These are phyloP conservation scores for Paramecium octaurelia DNA, from an alignment of 73 alveolate genomes.

Conservation along the genomic window DNA sequence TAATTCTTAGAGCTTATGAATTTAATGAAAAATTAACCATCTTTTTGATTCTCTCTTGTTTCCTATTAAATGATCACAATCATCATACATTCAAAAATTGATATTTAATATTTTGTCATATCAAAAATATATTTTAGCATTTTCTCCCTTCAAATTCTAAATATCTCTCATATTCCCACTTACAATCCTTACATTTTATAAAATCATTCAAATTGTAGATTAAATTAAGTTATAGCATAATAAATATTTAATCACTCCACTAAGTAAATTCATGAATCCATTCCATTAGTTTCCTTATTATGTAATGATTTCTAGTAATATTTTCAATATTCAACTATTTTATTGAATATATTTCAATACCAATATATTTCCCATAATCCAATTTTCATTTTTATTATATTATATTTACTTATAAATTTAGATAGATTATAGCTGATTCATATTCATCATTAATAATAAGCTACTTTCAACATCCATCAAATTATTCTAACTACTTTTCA, in stretches of 20 bases:
- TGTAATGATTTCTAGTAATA: neutral
- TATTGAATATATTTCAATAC: neutral
- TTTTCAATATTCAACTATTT: too few relatives aligned
- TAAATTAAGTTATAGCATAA: neutral
- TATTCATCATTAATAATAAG: too few relatives aligned
- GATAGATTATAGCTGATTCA: neutral
- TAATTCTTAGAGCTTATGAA: too few relatives aligned
- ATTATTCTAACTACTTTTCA: neutral
- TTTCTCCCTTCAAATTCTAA: neutral
- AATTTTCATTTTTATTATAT: neutral
- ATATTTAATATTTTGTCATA: too few relatives aligned
- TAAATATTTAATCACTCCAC: neutral
- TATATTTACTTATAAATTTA: neutral
- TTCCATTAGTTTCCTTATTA: too few relatives aligned
- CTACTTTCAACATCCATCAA: neutral
- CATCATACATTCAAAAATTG: neutral
- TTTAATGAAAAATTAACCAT: too few relatives aligned
- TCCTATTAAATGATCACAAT: neutral
- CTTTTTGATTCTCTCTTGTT: neutral
- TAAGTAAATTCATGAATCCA: neutral
- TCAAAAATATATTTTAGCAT: too few relatives aligned
- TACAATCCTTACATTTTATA: neutral
- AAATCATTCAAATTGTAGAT: neutral
- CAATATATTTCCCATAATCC: neutral
- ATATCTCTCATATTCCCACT: neutral